Evolutionary conservation across 2,329 filamentous ascomycete species (phyloP), one percentile per base, ranked within the genome.

Genomic region (Daldinia sp.): DNA sequence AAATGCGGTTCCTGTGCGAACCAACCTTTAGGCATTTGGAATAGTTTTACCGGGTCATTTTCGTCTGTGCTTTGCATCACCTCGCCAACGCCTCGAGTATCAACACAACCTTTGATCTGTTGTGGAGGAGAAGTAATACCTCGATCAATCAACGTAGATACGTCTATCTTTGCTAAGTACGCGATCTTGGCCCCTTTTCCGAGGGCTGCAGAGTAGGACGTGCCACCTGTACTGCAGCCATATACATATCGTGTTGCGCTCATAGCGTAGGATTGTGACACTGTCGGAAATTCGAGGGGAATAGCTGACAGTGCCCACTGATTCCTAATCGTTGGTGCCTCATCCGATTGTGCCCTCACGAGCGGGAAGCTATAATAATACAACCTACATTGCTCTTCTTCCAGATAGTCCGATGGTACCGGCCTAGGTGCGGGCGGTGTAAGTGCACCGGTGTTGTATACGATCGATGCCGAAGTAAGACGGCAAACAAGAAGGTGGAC

Each of bases 1-100:
- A 92, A 92, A 0, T 86, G 82, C 1, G 88, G 84, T 73, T 91
- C 89, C 71, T 91, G 89, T 0, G 87, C 87, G 63, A 81, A 91
- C 79, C 84, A 87, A 0, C 84, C 83, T 0, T 75, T 69, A 0
- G 89, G 89, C 71, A 91, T 81, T 13, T 75, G 75, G 74, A 91
- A 92, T 7, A 87, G 79, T 68, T 83, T 80, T 68, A 92, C 86
- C 0, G 87, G 80, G 62, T 90, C 86, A 0, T 82, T 64, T 0
- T 69, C 67, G 41, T 85, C 78, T 0, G 70, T 68, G 3, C 76
- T 81, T 0, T 74, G 72, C 7, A 87, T 72, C 2, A 91, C 79
- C 41, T 89, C 79, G 0, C 76, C 64, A 2, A 90, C 77, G 0
- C 77, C 80, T 5, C 89, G 80, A 1, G 68, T 79, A 69, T 92